Percentiles rank a stretch among this genome's conserved stretches.
Conservation (phyloP, 2,329 filamentous ascomycete species). For the Penicillium olsonii region DNA sequence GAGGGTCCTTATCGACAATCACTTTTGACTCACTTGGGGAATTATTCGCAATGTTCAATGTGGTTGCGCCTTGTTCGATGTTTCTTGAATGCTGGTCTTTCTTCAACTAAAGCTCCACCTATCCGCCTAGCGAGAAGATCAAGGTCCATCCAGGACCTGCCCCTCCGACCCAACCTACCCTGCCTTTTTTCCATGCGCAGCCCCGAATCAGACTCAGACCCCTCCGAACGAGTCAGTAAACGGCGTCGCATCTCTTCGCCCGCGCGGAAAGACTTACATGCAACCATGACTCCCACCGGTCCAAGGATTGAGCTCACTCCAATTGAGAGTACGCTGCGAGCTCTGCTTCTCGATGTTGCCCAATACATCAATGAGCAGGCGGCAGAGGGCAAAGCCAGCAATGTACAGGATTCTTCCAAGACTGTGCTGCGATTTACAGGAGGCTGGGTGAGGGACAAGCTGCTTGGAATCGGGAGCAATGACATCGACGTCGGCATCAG, state of each 20-base stretch:
- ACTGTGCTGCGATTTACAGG: constrained; percentile 51
- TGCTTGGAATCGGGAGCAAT: constrained; percentile 48
- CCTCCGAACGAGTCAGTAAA: constrained; percentile 31
- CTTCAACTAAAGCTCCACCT: constrained; percentile 14
- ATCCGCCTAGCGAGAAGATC: constrained; percentile 15
- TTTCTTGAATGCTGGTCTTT: constrained; percentile 17
- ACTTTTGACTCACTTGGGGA: constrained; percentile 15
- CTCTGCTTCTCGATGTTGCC: constrained; percentile 81
- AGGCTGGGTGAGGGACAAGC: constrained; percentile 54
- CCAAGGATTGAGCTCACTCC: constrained; percentile 62
- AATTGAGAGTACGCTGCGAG: constrained; percentile 70
- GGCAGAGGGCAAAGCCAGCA: constrained; percentile 43
- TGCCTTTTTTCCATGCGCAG: constrained; percentile 30
- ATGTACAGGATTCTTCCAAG: constrained; percentile 17
- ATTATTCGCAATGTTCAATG: constrained; percentile 22
- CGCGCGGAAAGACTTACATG: constrained; percentile 21
- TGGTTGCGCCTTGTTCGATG: constrained; percentile 15
- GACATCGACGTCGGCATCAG: constrained; percentile 54
- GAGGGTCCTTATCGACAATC: constrained; percentile 24
- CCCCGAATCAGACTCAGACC: constrained; percentile 18
- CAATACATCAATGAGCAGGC: constrained; percentile 55
- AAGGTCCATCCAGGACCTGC: constrained; percentile 12
- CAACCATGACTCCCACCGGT: constrained; percentile 28
- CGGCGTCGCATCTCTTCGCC: constrained; percentile 33
- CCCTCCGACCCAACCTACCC: constrained; percentile 10